Percentiles rank a stretch among this genome's conserved stretches.
Conservation (phyloP, 1,284 basidiomycete genomes). For the Fomitiporia mediterranea region DNA sequence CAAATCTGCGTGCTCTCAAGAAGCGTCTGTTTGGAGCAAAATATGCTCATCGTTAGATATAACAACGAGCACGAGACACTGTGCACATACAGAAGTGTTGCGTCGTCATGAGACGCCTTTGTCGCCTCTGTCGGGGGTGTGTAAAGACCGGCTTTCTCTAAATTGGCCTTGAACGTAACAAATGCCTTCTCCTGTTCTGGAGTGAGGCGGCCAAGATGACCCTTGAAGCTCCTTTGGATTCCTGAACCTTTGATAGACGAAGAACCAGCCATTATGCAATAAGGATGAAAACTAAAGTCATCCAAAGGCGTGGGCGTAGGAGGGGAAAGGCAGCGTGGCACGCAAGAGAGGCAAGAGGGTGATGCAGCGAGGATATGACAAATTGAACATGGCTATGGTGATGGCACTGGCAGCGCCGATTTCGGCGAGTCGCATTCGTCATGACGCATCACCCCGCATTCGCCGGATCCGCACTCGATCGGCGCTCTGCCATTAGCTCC, state of each 20-base stretch:
- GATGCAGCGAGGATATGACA: not conserved
- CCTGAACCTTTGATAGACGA: no score
- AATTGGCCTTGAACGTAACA: conserved; percentile 45
- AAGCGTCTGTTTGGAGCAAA: conserved; percentile 63
- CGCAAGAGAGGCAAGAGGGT: no score
- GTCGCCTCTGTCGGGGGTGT: conserved; percentile 31
- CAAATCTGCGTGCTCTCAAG: conserved; percentile 64
- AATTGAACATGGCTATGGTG: not conserved
- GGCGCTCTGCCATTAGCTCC: no score
- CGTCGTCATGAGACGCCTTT: conserved; percentile 56
- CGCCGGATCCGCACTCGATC: no score
- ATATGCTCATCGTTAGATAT: not conserved
- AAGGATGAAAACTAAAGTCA: not conserved
- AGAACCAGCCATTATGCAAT: not conserved
- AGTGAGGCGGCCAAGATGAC: conserved; percentile 52
- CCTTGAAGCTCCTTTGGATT: conserved; percentile 33
- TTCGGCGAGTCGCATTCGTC: no score
- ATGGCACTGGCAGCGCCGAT: not conserved
- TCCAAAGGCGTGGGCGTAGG: not conserved
- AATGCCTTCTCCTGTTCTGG: conserved; percentile 44
- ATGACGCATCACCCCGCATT: no score
- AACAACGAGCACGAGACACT: not conserved
- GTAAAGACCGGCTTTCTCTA: conserved; percentile 49
- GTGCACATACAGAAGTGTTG: conserved; percentile 56
- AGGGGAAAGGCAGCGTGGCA: no score